phyloP scores from a whole-genome alignment of 2,329 filamentous ascomycete species.

The Sclerotinia subarctica region DNA sequence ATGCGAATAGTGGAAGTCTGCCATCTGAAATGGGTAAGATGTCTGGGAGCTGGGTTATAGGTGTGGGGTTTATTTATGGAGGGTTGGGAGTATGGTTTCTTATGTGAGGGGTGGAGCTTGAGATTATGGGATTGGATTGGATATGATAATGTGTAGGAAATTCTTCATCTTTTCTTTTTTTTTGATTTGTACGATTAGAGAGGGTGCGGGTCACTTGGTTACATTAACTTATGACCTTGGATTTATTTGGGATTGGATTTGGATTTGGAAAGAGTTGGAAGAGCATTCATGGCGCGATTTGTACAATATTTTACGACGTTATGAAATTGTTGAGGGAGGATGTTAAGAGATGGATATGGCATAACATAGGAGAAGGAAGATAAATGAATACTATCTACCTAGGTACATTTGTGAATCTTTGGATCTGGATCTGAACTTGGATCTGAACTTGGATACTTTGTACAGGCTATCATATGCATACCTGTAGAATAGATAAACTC shows the following conservation, averaged over 20 bases:
- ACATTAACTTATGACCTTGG: too few species aligned
- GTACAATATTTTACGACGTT: background rate
- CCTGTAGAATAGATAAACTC: too few species aligned
- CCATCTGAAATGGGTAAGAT: background rate
- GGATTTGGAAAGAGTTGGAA: background rate
- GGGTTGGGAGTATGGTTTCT: background rate
- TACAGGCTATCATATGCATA: too few species aligned
- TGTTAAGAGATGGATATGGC: too few species aligned
- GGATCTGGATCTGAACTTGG: too few species aligned
- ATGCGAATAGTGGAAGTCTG: slow-evolving; percentile 3
- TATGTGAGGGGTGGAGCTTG: background rate
- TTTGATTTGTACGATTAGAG: background rate
- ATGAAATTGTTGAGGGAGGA: background rate
- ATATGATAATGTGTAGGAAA: background rate
- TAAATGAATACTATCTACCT: too few species aligned
- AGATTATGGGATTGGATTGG: background rate
- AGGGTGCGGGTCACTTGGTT: background rate
- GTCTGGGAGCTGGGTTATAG: background rate
- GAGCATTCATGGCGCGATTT: background rate
- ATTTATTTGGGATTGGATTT: background rate
- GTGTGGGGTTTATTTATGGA: background rate
- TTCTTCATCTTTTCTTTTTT: too few species aligned
- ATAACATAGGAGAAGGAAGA: too few species aligned
- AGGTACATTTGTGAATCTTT: too few species aligned
- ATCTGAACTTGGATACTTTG: too few species aligned